Evolutionary conservation across 129 eudicot genomes (phyloP).

Genomic region (Smallanthus sonchifolius): DNA sequence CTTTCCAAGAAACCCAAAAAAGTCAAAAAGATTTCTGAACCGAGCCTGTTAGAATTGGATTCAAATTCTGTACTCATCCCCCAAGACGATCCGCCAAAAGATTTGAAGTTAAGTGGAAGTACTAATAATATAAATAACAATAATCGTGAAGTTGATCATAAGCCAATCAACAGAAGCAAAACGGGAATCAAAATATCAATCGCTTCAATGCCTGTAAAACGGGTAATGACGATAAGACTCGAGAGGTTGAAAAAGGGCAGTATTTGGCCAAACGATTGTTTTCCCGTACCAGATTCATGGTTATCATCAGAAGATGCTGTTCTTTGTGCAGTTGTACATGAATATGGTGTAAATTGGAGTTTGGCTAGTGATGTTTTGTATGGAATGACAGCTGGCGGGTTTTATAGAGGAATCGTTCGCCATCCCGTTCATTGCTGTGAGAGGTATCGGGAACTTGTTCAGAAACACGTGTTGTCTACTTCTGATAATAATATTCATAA

Average conservation of each 20-base stretch:
- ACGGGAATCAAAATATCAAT: slow-evolving; percentile 68
- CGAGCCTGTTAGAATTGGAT: slow-evolving; percentile 19
- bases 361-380: slow-evolving; percentile 79
- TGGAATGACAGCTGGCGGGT: slow-evolving; percentile 84
- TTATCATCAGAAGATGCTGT: slow-evolving; percentile 73
- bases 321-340: slow-evolving; percentile 82
- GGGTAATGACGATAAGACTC: slow-evolving; percentile 61
- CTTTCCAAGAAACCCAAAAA: slow-evolving; percentile 59
- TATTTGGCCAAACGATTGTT: slow-evolving; percentile 70
- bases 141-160: slow-evolving; percentile 54
- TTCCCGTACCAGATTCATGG: slow-evolving; percentile 81
- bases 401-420: slow-evolving; percentile 68
- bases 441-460: slow-evolving; percentile 90
- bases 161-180: slow-evolving; percentile 62
- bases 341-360: slow-evolving; percentile 90
- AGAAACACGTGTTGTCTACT: slow-evolving; percentile 56
- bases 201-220: slow-evolving; percentile 65
- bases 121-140: slow-evolving; percentile 35
- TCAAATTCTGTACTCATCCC: slow-evolving; percentile 36
- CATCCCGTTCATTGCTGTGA: slow-evolving; percentile 96
- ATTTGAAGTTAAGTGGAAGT: slow-evolving; percentile 32
- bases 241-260: slow-evolving; percentile 79
- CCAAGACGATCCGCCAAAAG: slow-evolving; percentile 51
- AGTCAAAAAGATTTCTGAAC: slow-evolving; percentile 51
- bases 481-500: slow-evolving; percentile 46